Base-by-base conservation (phyloP, 169 alveolate species). In the Plasmodium chabaudi region DNA sequence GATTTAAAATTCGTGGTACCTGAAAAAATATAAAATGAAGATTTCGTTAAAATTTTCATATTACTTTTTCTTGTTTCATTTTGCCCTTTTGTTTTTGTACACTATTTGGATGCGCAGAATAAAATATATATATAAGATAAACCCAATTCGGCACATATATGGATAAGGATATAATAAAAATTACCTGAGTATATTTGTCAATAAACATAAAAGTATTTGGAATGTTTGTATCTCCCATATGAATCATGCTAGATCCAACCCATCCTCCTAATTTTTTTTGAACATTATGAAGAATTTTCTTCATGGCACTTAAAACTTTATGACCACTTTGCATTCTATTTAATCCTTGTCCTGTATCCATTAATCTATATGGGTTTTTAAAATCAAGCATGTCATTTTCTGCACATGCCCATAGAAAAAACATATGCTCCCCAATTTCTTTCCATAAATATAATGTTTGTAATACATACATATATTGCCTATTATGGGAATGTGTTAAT, bases 131-230 rank as follows among this genome's bases (percentile, higher is more conserved):
- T 51, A 7, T 51, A 15, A 12, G 21, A 7, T 7, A 2, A 3
- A 2, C 59, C 1, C 3, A 13, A 51, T n/a, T 46, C 61, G 93
- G 72, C 53, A 64, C 13, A 72, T 25, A 9, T 21, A 46, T 51
- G 39, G 39, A 82, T n/a, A 42, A 10, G 87, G 49, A 25, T 27
- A 53, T 23, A 27, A 15, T 34, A 39, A 21, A 19, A 21, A 15
- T 23, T 71, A 93, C 95, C 88, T 95, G 98, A 1, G 96, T 90
- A 93, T 96, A 97, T 79, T 97, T 97, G 87, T 97, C 99, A 59
- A 97, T 97, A 88, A 97, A 97, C 96, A 96, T 94, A 67, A 97
- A 93, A 39, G 98, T 95, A 89, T 97, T 97, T 39, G 99, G 99
- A 42, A 97, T 98, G 72, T 96, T 97, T 84, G 96, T 96, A 64